Percentiles rank a stretch among this genome's conserved stretches.
These are phyloP conservation scores for Fusarium hainanense DNA, from an alignment of 2,329 filamentous ascomycete species.

Conservation along the genomic window DNA sequence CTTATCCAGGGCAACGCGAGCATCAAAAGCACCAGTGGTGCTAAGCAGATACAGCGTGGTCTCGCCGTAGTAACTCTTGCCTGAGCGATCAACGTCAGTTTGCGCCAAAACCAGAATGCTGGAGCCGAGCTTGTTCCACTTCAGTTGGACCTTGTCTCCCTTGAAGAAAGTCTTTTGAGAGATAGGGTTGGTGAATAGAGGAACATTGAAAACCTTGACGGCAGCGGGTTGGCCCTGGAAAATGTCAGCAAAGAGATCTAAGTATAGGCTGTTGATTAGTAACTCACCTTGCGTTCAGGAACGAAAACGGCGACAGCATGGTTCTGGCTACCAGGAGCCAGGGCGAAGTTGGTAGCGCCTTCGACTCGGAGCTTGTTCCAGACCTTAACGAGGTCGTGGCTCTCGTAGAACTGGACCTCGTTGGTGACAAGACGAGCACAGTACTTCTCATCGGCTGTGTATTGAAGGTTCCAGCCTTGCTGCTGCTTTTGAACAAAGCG, in stretches of 20 bases:
- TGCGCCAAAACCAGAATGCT: slow-evolving; percentile 94
- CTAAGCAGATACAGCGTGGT: slow-evolving; percentile 96
- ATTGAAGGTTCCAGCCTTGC: slow-evolving; percentile 97
- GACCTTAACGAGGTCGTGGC: slow-evolving; percentile 82
- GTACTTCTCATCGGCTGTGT: slow-evolving; percentile 91
- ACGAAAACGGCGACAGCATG: slow-evolving; percentile 95
- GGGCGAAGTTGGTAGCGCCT: slow-evolving; percentile 87
- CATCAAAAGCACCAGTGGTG: slow-evolving; percentile 91
- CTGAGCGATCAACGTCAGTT: slow-evolving; percentile 97
- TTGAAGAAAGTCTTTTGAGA: slow-evolving; percentile 99
- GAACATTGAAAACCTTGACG: slow-evolving; percentile 94
- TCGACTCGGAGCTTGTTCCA: slow-evolving; percentile 97
- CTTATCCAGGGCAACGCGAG: slow-evolving; percentile 91
- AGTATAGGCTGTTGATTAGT: not conserved
- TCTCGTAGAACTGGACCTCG: slow-evolving; percentile 97
- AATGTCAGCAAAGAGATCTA: slow-evolving; percentile 24
- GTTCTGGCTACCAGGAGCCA: slow-evolving; percentile 84
- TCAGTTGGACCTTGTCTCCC: slow-evolving; percentile 97
- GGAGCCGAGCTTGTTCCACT: slow-evolving; percentile 95
- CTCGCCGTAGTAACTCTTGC: slow-evolving; percentile 99
- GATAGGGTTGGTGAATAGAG: slow-evolving; percentile 82
- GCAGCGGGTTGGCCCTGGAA: slow-evolving; percentile 87
- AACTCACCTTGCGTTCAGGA: slow-evolving; percentile 86
- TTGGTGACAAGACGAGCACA: slow-evolving; percentile 96
- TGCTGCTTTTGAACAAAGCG: slow-evolving; percentile 96